These are phyloP conservation scores for Phytopythium kandeliae DNA, from an alignment of 352 stramenopile genomes.

Conservation along the genomic window DNA sequence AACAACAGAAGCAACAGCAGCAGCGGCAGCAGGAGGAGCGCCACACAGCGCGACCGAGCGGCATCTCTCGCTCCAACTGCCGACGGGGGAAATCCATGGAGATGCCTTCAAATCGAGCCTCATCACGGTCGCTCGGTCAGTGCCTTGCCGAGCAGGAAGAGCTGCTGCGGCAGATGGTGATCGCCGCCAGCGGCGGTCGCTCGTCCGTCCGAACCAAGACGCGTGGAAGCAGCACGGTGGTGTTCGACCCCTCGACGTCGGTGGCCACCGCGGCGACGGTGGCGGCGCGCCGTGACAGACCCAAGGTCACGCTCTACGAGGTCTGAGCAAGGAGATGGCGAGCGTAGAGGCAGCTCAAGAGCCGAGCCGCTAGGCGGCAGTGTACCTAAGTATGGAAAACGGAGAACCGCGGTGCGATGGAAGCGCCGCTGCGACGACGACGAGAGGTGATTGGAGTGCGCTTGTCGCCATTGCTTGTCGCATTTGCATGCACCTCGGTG, in stretches of 20 bases:
- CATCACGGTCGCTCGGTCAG: conserved; percentile 32
- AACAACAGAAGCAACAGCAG: conserved; percentile 14
- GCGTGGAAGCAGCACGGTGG: not conserved
- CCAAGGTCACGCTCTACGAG: conserved; percentile 6
- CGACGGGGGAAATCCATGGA: not conserved
- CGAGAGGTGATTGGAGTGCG: no score
- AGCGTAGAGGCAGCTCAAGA: not conserved
- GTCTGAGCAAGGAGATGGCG: not conserved
- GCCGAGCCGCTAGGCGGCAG: not conserved
- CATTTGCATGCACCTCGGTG: no score
- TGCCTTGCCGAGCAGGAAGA: conserved; percentile 36
- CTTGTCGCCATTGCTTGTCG: no score
- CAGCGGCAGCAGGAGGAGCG: conserved; percentile 12
- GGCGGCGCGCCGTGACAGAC: not conserved
- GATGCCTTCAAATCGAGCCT: not conserved
- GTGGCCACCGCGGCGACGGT: no score
- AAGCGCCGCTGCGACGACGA: not conserved
- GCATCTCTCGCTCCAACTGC: conserved; percentile 14
- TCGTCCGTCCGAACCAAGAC: not conserved
- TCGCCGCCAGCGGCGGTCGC: conserved; percentile 12
- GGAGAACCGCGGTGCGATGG: not conserved
- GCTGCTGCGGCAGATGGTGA: conserved; percentile 30
- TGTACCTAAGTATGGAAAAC: not conserved
- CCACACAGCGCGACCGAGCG: conserved; percentile 7
- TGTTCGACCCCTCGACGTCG: not conserved